phyloP scores from a whole-genome alignment of 306 rosid species.

The Vigna radiata region DNA sequence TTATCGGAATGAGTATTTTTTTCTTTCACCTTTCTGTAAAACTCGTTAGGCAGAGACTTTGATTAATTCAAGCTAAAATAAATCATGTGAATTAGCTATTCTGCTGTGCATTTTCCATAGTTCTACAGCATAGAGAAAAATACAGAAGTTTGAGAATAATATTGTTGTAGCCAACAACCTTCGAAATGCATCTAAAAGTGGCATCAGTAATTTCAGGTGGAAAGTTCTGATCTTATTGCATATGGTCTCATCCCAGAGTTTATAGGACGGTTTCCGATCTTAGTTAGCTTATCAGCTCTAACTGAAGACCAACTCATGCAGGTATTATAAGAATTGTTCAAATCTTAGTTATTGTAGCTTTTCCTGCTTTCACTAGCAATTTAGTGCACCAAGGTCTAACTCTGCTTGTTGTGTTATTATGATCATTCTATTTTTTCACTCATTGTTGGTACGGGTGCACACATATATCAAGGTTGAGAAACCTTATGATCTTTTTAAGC shows the following conservation, averaged over 20 bases:
- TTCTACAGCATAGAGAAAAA: slow-evolving; percentile 5
- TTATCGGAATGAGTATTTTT: background rate
- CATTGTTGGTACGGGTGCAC: background rate
- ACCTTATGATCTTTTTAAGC: slow-evolving; percentile 1
- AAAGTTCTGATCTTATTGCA: slow-evolving; percentile 89
- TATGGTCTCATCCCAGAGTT: slow-evolving; percentile 95
- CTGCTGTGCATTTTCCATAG: background rate
- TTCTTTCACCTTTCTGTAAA: background rate
- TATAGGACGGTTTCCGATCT: slow-evolving; percentile 89
- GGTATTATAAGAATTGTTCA: slow-evolving; percentile 52
- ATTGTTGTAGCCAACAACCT: slow-evolving; percentile 20
- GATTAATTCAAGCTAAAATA: slow-evolving; percentile 4
- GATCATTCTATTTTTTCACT: slow-evolving; percentile 24
- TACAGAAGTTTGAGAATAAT: background rate
- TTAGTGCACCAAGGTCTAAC: slow-evolving; percentile 14
- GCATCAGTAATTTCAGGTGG: slow-evolving; percentile 66
- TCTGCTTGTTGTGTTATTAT: slow-evolving; percentile 16
- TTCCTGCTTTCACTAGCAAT: slow-evolving; percentile 4
- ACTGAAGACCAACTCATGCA: slow-evolving; percentile 87
- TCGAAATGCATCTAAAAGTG: slow-evolving; percentile 43
- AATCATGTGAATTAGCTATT: background rate
- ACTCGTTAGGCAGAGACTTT: slow-evolving; percentile 26
- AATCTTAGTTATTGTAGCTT: slow-evolving; percentile 14
- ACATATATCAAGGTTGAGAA: background rate
- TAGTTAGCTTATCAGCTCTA: slow-evolving; percentile 80